Conservation (phyloP, 2,329 filamentous ascomycete genomes). For the Escovopsis sp. region DNA sequence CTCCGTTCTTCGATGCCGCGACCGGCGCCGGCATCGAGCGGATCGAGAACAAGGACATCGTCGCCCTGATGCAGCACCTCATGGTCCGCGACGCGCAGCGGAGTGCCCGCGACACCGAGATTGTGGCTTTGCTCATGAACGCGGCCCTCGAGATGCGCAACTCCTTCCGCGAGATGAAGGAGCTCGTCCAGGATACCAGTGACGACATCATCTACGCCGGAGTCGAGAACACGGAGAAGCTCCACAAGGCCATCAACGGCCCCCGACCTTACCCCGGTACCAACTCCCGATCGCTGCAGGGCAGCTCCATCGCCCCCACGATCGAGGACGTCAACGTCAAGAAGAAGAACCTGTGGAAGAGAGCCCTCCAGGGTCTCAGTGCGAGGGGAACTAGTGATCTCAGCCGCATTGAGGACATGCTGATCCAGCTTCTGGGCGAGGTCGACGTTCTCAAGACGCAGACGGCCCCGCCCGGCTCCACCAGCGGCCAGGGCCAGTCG, state of each 20-base stretch:
- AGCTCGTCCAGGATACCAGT: slow-evolving; percentile 67
- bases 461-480: slow-evolving; percentile 25
- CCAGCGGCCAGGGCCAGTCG: slow-evolving; percentile 42
- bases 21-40: slow-evolving; percentile 78
- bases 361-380: slow-evolving; percentile 82
- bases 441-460: slow-evolving; percentile 69
- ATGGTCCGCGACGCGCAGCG: slow-evolving; percentile 94
- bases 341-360: slow-evolving; percentile 84
- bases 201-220: slow-evolving; percentile 79
- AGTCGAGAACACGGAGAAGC: slow-evolving; percentile 77
- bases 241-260: slow-evolving; percentile 68
- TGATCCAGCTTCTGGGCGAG: slow-evolving; percentile 82
- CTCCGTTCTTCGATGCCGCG: slow-evolving; percentile 78
- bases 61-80: slow-evolving; percentile 95
- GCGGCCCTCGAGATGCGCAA: slow-evolving; percentile 94
- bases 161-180: slow-evolving; percentile 90
- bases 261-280: slow-evolving; percentile 68
- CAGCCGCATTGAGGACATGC: slow-evolving; percentile 76
- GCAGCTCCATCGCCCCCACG: slow-evolving; percentile 38
- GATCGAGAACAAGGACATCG: slow-evolving; percentile 92
- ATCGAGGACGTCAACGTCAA: slow-evolving; percentile 51
- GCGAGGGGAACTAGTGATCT: slow-evolving; percentile 80
- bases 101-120: slow-evolving; percentile 91
- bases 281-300: slow-evolving; percentile 43
- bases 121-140: slow-evolving; percentile 83